Base-by-base conservation (phyloP, 2,329 filamentous ascomycete species). In the Orbilia javanica region DNA sequence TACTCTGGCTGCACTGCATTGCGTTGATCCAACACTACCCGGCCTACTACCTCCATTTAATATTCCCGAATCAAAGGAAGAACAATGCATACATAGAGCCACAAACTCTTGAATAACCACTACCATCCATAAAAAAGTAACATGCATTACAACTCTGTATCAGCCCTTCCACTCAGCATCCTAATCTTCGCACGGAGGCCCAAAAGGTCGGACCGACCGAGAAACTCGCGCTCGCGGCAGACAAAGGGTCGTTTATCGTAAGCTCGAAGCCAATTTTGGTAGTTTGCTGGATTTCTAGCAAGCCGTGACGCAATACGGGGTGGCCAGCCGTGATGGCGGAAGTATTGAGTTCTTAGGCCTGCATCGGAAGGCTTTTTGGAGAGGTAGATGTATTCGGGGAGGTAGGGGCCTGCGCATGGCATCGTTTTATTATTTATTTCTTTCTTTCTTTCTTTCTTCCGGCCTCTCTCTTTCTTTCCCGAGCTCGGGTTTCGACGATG, bases 401-500 rank as follows among this genome's bases (percentile, higher is more conserved):
- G 57, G 42, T 64, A 64, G 18, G 68, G 57, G 7, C 31, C 68
- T 18, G 68, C 57, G 29, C 68, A 71, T 7, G 68, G 68, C 68
- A 71, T 71, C 68, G 64, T 71, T 25, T 66, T 22, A 11, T 36
- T 4, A 36, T 13, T 22, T 60, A 18, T 25, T 25, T 22, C 44
- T 48, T 25, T 11, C 20, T 67, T 39, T 50, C 15, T 27, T 20
- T 20, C 44, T 48, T n/a, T n/a, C n/a, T n/a, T n/a, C n/a, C n/a
- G n/a, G n/a, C n/a, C n/a, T n/a, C n/a, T n/a, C n/a, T n/a, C n/a
- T n/a, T n/a, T n/a, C n/a, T n/a, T n/a, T n/a, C n/a, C n/a, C n/a
- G n/a, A n/a, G n/a, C n/a, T n/a, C n/a, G n/a, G n/a, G n/a, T n/a
- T n/a, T n/a, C n/a, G n/a, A n/a, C n/a, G n/a, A n/a, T n/a, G n/a